phyloP scores from a whole-genome alignment of 2,329 filamentous ascomycete genomes.

The Xylariaceae sp. region DNA sequence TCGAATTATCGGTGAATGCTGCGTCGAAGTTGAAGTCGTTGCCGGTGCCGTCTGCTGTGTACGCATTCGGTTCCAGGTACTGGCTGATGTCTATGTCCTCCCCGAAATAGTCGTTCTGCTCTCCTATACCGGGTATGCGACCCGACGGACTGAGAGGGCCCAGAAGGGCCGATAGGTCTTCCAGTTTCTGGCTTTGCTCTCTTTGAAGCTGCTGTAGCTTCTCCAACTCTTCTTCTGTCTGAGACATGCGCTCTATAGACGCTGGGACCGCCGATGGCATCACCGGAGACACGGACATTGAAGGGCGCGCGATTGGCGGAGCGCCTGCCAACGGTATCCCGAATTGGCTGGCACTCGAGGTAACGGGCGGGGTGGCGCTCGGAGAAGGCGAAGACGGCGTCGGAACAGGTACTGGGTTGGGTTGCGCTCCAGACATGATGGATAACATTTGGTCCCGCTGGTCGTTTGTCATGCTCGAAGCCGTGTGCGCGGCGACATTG shows the following conservation, averaged over 20 bases:
- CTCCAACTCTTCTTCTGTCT: slow-evolving; percentile 71
- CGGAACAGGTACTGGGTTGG: slow-evolving; percentile 19
- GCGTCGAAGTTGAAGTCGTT: slow-evolving; percentile 41
- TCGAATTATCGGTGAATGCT: slow-evolving; percentile 18
- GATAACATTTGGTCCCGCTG: slow-evolving; percentile 55
- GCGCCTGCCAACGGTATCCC: slow-evolving; percentile 17
- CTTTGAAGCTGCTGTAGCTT: slow-evolving; percentile 72
- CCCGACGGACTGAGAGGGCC: slow-evolving; percentile 77
- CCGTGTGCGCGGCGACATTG: slow-evolving; percentile 51
- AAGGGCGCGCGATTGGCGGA: slow-evolving; percentile 18
- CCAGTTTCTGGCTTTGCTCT: slow-evolving; percentile 71
- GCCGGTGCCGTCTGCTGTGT: slow-evolving; percentile 20
- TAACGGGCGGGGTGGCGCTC: slow-evolving; percentile 17
- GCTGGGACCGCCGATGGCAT: slow-evolving; percentile 44
- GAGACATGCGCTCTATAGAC: slow-evolving; percentile 55
- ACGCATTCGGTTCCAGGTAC: slow-evolving; percentile 37
- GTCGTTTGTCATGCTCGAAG: slow-evolving; percentile 50
- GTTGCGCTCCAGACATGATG: slow-evolving; percentile 46
- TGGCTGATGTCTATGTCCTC: slow-evolving; percentile 49
- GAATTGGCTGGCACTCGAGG: slow-evolving; percentile 18
- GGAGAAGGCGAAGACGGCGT: slow-evolving; percentile 23
- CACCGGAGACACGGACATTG: slow-evolving; percentile 43
- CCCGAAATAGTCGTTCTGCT: slow-evolving; percentile 36
- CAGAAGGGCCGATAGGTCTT: slow-evolving; percentile 67
- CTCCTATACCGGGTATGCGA: slow-evolving; percentile 64